These are phyloP conservation scores for Begonia fuchsioides DNA, from an alignment of 306 rosid genomes.

Conservation along the genomic window DNA sequence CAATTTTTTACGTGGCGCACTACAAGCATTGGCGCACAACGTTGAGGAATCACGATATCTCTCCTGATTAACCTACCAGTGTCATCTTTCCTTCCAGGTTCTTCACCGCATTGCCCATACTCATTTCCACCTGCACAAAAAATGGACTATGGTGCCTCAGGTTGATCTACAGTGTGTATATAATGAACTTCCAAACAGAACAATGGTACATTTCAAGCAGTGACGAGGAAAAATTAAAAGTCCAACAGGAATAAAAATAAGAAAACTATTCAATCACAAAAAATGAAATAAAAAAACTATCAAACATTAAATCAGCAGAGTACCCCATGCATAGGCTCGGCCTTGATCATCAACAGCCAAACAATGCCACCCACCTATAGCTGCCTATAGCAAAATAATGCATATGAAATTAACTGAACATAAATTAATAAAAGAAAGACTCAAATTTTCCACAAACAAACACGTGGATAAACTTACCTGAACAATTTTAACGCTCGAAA, in stretches of 20 bases:
- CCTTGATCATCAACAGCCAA: conserved; percentile 99
- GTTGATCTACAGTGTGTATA: conserved; percentile 2
- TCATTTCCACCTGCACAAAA: conserved; percentile 80
- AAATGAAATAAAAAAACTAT: not conserved
- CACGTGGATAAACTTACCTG: conserved; percentile 32
- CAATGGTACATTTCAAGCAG: too few species aligned
- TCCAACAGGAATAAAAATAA: conserved; percentile 1
- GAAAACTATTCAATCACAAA: not conserved
- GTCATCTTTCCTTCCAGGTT: conserved; percentile 88
- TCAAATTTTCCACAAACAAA: not conserved
- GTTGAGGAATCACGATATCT: conserved; percentile 85
- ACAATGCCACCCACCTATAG: conserved; percentile 99
- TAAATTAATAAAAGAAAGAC: not conserved
- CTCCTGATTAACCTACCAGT: conserved; percentile 65
- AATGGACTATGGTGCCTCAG: conserved; percentile 6
- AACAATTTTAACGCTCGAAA: conserved; percentile 54
- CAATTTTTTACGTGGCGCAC: conserved; percentile 47
- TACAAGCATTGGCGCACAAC: conserved; percentile 81
- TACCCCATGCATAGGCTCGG: conserved; percentile 97
- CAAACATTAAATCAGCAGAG: not conserved
- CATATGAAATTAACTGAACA: not conserved
- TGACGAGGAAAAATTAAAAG: too few species aligned
- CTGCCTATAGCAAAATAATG: conserved; percentile 44
- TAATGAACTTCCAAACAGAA: too few species aligned
- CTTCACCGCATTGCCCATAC: conserved; percentile 98